Percentiles rank a stretch among this genome's conserved stretches.
phyloP scores from a whole-genome alignment of 257 asterid species.

The Vinca minor region DNA sequence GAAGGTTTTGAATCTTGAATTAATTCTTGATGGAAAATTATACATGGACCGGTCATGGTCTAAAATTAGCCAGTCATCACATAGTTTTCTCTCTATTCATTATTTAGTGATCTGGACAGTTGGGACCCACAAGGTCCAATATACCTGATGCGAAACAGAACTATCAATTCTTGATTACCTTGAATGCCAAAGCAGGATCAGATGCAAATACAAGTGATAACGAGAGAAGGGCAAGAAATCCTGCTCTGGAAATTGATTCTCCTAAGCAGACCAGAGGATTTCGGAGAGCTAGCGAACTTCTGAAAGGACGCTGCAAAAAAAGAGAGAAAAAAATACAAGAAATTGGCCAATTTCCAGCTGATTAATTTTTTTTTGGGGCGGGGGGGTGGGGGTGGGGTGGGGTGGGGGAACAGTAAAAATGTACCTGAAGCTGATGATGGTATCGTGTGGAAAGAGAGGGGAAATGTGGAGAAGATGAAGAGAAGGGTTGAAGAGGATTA shows the following conservation, averaged over 20 bases:
- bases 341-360: background rate
- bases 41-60: too few relatives aligned
- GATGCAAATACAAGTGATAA: constrained; percentile 65
- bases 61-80: too few relatives aligned
- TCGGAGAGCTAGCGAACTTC: constrained; percentile 14
- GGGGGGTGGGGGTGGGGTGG: too few relatives aligned
- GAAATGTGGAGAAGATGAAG: constrained; percentile 17
- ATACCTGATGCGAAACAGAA: too few relatives aligned
- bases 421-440: constrained; percentile 22
- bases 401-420: background rate
- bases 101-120: too few relatives aligned
- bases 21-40: too few relatives aligned
- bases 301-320: constrained; percentile 23
- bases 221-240: constrained; percentile 56
- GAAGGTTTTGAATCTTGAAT: background rate
- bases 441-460: constrained; percentile 17
- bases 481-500: constrained; percentile 12
- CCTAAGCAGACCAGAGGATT: constrained; percentile 22
- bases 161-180: constrained; percentile 39
- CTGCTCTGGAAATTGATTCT: constrained; percentile 51
- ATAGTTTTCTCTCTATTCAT: too few relatives aligned
- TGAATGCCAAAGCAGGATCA: constrained; percentile 85
- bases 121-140: too few relatives aligned
- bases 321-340: background rate
- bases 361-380: too few relatives aligned